Evolutionary conservation across 495 filamentous ascomycete species (phyloP), one percentile per base, ranked within the genome.

Genomic region (Monascus purpureus): DNA sequence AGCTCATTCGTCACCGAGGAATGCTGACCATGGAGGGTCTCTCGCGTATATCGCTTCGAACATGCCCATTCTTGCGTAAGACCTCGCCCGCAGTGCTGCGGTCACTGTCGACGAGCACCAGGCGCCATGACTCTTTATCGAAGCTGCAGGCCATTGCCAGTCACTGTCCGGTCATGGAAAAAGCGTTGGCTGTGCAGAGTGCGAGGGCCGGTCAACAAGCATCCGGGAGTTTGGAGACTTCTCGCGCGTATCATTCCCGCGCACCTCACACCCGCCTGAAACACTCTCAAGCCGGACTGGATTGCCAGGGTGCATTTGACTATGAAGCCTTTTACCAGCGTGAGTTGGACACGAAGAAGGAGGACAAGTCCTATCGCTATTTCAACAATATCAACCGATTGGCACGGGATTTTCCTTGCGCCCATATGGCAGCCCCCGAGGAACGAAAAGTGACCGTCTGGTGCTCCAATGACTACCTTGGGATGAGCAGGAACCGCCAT

Each of bases 341-440:
- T 25, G 88, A 97, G 52, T 60, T 97, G 37, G 83, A 92, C 43
- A 96, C 94, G 75, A 97, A 97, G 60, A 90, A 93, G 72, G 86
- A 93, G 67, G 92, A 97, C 68, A 95, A 93, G 64, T 93, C 84
- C 20, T 97, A 97, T 65, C 83, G 90, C 45, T 96, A 97, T 65
- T 97, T 97, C 73, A 97, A 97, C 67, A 97, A 97, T 65, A 97
- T 97, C 75, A 97, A 97, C 52, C 83, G 90, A 14, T 68, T 97
- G 36, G 90, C 92, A 35, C 79, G 90, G 62, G 83, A 96, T 38
- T 97, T 97, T 46, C 90, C 90, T 15, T 81, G 80, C 25, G 90
- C 90, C 13, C 90, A 97, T 54, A 90, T 90, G 60, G 69, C 85
- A 9, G 75, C 64, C 28, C 70, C 70, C 43, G 80, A 93, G 40